These are phyloP conservation scores for Lobosporangium transversale DNA, from an alignment of 192 early-diverging fungal species.

Conservation along the genomic window DNA sequence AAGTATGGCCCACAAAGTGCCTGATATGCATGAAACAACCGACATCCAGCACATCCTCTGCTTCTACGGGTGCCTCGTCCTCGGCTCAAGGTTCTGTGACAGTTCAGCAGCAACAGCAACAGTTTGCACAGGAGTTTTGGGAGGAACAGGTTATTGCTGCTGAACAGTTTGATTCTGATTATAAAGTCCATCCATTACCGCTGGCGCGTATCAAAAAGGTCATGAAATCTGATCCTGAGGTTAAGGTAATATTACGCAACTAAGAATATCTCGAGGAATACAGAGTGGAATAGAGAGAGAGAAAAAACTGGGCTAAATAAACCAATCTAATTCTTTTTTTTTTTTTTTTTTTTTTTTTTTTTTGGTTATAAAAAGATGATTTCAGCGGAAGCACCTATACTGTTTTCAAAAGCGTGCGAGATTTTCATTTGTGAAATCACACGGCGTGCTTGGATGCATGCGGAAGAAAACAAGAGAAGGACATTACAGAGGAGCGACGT, in stretches of 20 bases:
- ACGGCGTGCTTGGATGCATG: slow-evolving; percentile 87
- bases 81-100: slow-evolving; percentile 5
- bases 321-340: not conserved
- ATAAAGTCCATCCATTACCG: slow-evolving; percentile 91
- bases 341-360: not conserved
- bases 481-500: slow-evolving; percentile 94
- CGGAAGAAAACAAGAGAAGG: slow-evolving; percentile 96
- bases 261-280: not conserved
- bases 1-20: slow-evolving; percentile 15
- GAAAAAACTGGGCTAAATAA: not conserved
- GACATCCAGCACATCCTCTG: slow-evolving; percentile 8
- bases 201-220: slow-evolving; percentile 98
- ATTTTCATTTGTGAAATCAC: slow-evolving; percentile 94
- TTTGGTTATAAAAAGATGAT: slow-evolving; percentile 59
- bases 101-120: slow-evolving; percentile 29
- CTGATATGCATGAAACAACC: slow-evolving; percentile 20
- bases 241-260: slow-evolving; percentile 67
- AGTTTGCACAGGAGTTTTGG: slow-evolving; percentile 70
- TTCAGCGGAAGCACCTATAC: slow-evolving; percentile 81
- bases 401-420: slow-evolving; percentile 96
- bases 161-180: slow-evolving; percentile 83
- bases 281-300: not conserved
- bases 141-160: slow-evolving; percentile 72
- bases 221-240: slow-evolving; percentile 98
- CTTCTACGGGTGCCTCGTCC: slow-evolving; percentile 4